Evolutionary conservation across 805 yeast species (phyloP), one percentile per base, ranked within the genome.

Genomic region (Candida silvatica): DNA sequence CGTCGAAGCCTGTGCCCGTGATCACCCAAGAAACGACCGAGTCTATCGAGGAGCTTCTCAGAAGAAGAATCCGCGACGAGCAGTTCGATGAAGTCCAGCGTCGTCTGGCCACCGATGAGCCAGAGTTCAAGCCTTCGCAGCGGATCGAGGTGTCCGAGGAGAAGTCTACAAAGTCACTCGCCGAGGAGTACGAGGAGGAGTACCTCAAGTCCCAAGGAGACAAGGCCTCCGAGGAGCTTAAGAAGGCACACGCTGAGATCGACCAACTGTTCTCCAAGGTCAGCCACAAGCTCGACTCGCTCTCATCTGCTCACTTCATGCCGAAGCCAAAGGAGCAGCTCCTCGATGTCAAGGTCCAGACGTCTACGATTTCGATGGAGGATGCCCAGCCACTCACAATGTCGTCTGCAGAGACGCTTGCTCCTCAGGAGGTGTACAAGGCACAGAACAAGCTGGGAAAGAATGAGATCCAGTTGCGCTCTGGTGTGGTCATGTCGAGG

Each of bases 1-100:
- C 87, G 5, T 77, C 96, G 6, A 90, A 90, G 49, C 96, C 98
- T 0, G 97, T 87, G 4, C 98, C 98, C 0, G 87, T 88, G 5
- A 84, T 88, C 37, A 92, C 98, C 1, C 77, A 77, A 47, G 95
- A 88, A 44, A 72, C 81, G 8, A 86, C 97, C 0, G 94, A 84
- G 47, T 64, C 82, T 1, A 59, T 90, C 17, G 98, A 92, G 54
- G 97, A 90, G 35, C 64, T 92, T 61, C 90, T 90, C 48, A 72
- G 85, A 56, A 71, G 84, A 47, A 74, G 97, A 54, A 80, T 92
- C 47, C 69, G 71, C 48, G 77, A 70, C 39, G 74, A 65, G 28
- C 77, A 81, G 41, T 90, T 87, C 55, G 94, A 90, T 54, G 97
- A 90, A 50, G 60, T 90, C 31, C 83, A 84, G 25, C 78, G 78